Evolutionary conservation across 495 filamentous ascomycete genomes (phyloP), one percentile per base, ranked within the genome.

Genomic region (Lichina pygmaea): DNA sequence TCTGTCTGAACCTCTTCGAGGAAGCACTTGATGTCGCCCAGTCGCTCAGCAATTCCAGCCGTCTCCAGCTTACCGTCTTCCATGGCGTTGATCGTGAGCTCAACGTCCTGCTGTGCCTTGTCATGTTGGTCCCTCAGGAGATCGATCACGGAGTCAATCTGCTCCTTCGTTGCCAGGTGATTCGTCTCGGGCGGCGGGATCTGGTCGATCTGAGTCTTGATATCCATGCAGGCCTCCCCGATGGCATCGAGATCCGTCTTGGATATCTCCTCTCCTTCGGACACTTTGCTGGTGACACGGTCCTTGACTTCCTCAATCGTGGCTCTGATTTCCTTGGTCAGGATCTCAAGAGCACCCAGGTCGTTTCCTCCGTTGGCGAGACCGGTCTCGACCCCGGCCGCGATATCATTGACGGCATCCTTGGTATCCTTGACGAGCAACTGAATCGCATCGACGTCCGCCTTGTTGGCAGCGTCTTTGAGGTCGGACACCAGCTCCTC

Each of bases 391-490:
- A 81, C 36, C 8, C 72, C 68, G 17, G 62, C 54, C 2, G 62
- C 60, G 0, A 89, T 53, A 7, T 69, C 66, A 16, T 67, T 63
- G 9, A 94, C 56, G 0, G 66, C 66, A 33, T 85, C 78, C 48
- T 77, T 77, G 1, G 80, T 75, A 44, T 84, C 75, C 6, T 68
- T 63, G 33, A 86, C 63, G 24, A 81, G 62, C 5, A 65, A 60
- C 53, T 92, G 84, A 1, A 94, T 55, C 0, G 66, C 60, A 48
- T 81, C 76, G 30, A 93, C 62, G 37, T 93, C 78, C 24, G 86
- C 77, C 43, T 81, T 79, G 45, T 68, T 77, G 6, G 78, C 73
- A n/a, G 66, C 53, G 41, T 63, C 62, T 33, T 71, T 67, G 0
- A 66, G 53, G 33, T 67, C 63, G 13, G 79, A 72, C 13, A 65